Evolutionary conservation across 805 yeast genomes (phyloP).

Genomic region (Lachancea kluyveri): DNA sequence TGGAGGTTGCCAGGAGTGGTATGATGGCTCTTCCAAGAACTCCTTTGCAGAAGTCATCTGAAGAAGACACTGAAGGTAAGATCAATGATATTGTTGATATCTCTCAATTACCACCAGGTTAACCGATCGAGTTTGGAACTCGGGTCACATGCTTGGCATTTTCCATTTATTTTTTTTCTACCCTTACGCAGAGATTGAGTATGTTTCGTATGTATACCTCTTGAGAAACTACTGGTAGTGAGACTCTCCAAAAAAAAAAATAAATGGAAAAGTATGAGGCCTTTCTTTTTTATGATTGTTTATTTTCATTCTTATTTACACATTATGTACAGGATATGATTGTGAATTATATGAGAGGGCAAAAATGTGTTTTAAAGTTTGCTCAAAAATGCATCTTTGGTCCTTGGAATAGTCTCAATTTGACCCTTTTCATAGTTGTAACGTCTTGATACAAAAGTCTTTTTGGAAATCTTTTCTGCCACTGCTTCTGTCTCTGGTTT

Average conservation of each 20-base stretch:
- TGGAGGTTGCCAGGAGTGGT: slow-evolving; percentile 96
- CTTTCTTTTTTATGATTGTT: slow-evolving; percentile 1
- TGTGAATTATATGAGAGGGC: background rate
- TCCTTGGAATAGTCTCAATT: slow-evolving; percentile 49
- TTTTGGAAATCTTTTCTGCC: slow-evolving; percentile 37
- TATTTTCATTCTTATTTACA: slow-evolving; percentile 4
- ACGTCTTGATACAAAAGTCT: slow-evolving; percentile 45
- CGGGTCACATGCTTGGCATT: background rate
- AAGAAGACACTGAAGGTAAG: slow-evolving; percentile 45
- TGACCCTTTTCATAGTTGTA: slow-evolving; percentile 54
- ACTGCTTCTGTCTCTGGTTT: slow-evolving; percentile 45
- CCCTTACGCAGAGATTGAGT: no score
- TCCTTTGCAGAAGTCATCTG: slow-evolving; percentile 58
- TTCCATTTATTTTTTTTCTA: background rate
- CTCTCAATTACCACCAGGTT: slow-evolving; percentile 94
- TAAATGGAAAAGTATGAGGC: background rate
- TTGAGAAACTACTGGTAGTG: background rate
- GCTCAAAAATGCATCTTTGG: slow-evolving; percentile 42
- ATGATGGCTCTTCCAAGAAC: slow-evolving; percentile 99
- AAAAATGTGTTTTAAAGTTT: slow-evolving; percentile 12
- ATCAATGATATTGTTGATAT: slow-evolving; percentile 70
- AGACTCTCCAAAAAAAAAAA: no score
- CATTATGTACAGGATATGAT: slow-evolving; percentile 2
- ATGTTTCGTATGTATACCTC: background rate
- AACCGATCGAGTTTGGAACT: slow-evolving; percentile 11